A percentile compares a stretch with the other conserved stretches of the same genome.
Evolutionary conservation across 2,329 filamentous ascomycete genomes (phyloP).

Genomic region (Ploettnerulaceae sp.): DNA sequence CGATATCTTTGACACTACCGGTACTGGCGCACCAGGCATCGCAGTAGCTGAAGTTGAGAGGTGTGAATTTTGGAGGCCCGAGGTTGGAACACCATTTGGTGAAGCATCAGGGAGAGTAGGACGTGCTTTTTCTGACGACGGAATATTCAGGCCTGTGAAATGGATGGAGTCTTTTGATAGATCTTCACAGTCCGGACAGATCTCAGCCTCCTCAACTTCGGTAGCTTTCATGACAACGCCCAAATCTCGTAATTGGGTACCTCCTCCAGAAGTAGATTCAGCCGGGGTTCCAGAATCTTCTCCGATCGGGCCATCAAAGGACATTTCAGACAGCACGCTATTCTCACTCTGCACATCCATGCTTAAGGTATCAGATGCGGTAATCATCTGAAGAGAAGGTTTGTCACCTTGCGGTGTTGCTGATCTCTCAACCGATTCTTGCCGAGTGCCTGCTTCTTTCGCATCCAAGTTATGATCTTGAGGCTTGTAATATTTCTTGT

Average conservation of each 20-base stretch:
- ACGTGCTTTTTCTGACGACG: too few species aligned
- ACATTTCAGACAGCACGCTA: slow-evolving; percentile 5
- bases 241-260: not conserved
- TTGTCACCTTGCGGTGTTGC: not conserved
- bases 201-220: not conserved
- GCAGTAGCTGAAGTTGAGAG: not conserved
- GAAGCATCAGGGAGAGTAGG: not conserved
- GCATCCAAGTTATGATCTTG: too few species aligned
- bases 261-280: not conserved
- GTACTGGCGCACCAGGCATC: not conserved
- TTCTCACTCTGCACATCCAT: not conserved
- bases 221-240: not conserved
- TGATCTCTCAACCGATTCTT: too few species aligned
- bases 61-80: not conserved
- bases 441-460: too few species aligned
- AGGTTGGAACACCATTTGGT: not conserved
- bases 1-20: not conserved
- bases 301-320: slow-evolving; percentile 8
- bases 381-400: slow-evolving; percentile 13
- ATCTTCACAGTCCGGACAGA: slow-evolving; percentile 10
- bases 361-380: slow-evolving; percentile 6
- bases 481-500: too few species aligned
- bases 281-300: not conserved
- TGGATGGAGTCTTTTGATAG: too few species aligned
- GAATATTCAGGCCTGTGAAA: too few species aligned